phyloP scores from a whole-genome alignment of 371 early-diverging fungal species.

The Mucor ambiguus region DNA sequence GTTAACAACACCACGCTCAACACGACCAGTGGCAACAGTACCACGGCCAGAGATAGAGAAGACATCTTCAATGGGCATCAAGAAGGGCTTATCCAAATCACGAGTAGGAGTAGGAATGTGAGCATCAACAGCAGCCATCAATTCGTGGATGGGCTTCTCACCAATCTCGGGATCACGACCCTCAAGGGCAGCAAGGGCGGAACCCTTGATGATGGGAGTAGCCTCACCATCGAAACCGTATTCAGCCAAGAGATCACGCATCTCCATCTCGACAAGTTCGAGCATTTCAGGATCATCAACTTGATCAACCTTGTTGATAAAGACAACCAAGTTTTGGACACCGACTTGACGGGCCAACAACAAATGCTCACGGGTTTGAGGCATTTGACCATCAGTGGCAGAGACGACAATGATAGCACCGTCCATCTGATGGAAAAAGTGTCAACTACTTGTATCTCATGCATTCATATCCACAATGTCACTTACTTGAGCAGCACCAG shows the following conservation, averaged over 20 bases:
- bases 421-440: conserved; percentile 71
- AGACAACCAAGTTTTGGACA: conserved; percentile 93
- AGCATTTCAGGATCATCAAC: conserved; percentile 97
- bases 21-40: conserved; percentile 97
- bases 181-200: conserved; percentile 96
- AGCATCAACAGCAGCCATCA: conserved; percentile 94
- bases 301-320: conserved; percentile 99
- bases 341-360: conserved; percentile 97
- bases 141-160: conserved; percentile 81
- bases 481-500: conserved; percentile 95
- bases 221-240: conserved; percentile 96
- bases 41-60: conserved; percentile 99
- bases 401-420: conserved; percentile 99
- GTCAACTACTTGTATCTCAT: background rate
- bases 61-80: conserved; percentile 98
- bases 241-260: conserved; percentile 92
- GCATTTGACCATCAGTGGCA: conserved; percentile 95
- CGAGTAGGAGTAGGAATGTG: conserved; percentile 94
- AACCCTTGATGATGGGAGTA: conserved; percentile 94
- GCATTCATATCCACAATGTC: too few species aligned
- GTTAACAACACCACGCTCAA: conserved; percentile 93
- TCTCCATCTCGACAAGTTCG: conserved; percentile 99
- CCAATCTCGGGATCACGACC: conserved; percentile 92
- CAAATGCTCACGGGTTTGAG: conserved; percentile 98
- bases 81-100: conserved; percentile 97